A percentile compares a stretch with the other conserved stretches of the same genome.
phyloP scores from a whole-genome alignment of 23 red algal genomes.

The Agarophyton chilense region DNA sequence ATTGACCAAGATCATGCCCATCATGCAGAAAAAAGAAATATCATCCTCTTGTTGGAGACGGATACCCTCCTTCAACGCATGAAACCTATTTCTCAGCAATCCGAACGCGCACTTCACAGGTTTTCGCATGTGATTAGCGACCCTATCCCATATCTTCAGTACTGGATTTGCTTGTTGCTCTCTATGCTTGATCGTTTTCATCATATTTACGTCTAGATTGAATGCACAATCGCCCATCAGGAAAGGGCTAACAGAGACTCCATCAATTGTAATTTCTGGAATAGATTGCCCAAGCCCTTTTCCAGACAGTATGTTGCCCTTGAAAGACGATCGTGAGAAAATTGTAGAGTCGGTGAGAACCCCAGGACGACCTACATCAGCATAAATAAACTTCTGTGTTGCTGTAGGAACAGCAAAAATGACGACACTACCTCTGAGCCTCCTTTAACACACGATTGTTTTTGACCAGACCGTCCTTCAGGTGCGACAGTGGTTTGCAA shows the following conservation, averaged over 20 bases:
- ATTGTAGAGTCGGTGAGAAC: slow-evolving; percentile 24
- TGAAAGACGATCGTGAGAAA: neutral
- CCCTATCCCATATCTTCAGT: slow-evolving; percentile 14
- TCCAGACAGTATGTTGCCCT: neutral
- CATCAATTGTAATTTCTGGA: neutral
- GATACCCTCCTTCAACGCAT: neutral
- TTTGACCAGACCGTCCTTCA: no score
- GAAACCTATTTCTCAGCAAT: slow-evolving; percentile 35
- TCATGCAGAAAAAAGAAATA: neutral
- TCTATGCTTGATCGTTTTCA: slow-evolving; percentile 5
- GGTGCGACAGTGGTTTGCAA: no score
- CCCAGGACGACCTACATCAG: no score
- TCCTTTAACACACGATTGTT: no score
- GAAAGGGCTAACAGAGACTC: neutral
- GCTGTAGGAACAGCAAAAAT: no score
- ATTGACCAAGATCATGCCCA: slow-evolving; percentile 9
- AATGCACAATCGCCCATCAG: slow-evolving; percentile 49
- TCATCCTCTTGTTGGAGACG: slow-evolving; percentile 21
- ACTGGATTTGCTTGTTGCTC: neutral
- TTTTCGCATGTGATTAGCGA: slow-evolving; percentile 19
- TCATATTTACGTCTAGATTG: slow-evolving; percentile 1
- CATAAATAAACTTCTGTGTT: no score
- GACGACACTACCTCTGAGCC: no score
- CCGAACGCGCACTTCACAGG: slow-evolving; percentile 44
- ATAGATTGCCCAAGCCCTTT: slow-evolving; percentile 6